These are phyloP conservation scores for Kodamaea nitidulidarum DNA, from an alignment of 805 yeast genomes.

Conservation along the genomic window DNA sequence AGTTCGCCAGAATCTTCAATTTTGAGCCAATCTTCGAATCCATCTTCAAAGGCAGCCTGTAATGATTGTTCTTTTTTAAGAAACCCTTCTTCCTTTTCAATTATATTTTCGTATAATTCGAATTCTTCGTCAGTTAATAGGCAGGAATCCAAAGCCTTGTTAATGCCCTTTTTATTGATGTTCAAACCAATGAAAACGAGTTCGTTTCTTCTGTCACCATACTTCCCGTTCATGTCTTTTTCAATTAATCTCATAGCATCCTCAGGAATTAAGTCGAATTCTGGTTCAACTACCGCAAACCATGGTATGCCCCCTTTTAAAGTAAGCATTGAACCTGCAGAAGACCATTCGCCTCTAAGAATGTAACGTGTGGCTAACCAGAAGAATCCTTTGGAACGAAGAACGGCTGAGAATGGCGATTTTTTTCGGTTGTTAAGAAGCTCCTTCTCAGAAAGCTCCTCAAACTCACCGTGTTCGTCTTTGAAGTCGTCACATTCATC, in stretches of 20 bases:
- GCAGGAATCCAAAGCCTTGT: slow-evolving; percentile 33
- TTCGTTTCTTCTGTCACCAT: slow-evolving; percentile 45
- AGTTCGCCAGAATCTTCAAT: too few relatives aligned
- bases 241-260: slow-evolving; percentile 28
- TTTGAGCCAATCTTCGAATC: slow-evolving; percentile 42
- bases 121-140: slow-evolving; percentile 38
- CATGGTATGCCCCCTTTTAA: slow-evolving; percentile 41
- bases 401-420: slow-evolving; percentile 34
- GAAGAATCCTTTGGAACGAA: slow-evolving; percentile 43
- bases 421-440: slow-evolving; percentile 30
- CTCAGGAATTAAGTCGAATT: slow-evolving; percentile 24
- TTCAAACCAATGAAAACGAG: slow-evolving; percentile 42
- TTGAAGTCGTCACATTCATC: slow-evolving; percentile 14
- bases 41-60: slow-evolving; percentile 32
- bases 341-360: slow-evolving; percentile 43
- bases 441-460: slow-evolving; percentile 16
- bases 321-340: slow-evolving; percentile 42
- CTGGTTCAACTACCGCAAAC: slow-evolving; percentile 34
- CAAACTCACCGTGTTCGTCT: slow-evolving; percentile 7
- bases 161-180: slow-evolving; percentile 25
- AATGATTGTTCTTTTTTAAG: slow-evolving; percentile 26
- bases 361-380: slow-evolving; percentile 43
- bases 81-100: slow-evolving; percentile 23
- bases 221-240: slow-evolving; percentile 34
- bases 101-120: slow-evolving; percentile 22